These are phyloP conservation scores for Apostasia ramifera DNA, from an alignment of 106 monocot genomes.

Conservation along the genomic window DNA sequence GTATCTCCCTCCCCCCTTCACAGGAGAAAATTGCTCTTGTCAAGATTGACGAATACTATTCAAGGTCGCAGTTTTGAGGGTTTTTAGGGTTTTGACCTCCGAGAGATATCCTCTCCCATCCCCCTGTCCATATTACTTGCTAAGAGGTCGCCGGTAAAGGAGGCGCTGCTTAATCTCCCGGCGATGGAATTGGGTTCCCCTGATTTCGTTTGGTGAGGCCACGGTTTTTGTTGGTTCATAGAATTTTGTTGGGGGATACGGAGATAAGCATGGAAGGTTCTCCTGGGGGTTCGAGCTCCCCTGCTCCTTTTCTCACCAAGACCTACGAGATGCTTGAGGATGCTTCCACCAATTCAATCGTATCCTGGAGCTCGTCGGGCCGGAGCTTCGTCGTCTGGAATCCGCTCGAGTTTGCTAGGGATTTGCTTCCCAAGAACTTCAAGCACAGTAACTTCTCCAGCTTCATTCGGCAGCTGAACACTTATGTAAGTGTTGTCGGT, in stretches of 20 bases:
- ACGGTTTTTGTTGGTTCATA: background rate
- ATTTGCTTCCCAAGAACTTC: conserved; percentile 19
- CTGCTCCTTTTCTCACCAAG: conserved; percentile 13
- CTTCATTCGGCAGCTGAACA: conserved; percentile 25
- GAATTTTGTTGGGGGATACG: background rate
- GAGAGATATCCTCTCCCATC: no score
- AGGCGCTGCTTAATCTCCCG: background rate
- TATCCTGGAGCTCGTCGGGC: conserved; percentile 13
- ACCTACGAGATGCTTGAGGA: conserved; percentile 27
- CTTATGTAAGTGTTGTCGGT: conserved; percentile 15
- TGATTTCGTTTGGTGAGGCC: background rate
- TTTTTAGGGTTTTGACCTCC: background rate
- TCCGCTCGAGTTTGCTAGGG: conserved; percentile 17
- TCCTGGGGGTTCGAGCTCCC: conserved; percentile 9
- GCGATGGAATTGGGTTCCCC: background rate
- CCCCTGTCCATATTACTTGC: no score
- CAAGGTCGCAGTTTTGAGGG: no score
- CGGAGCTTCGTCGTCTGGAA: conserved; percentile 26
- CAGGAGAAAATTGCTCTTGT: no score
- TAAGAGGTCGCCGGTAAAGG: background rate
- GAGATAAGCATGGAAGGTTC: conserved; percentile 4
- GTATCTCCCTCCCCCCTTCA: no score
- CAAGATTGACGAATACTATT: no score
- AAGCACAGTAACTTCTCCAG: conserved; percentile 30
- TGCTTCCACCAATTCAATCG: conserved; percentile 17